These are phyloP conservation scores for Beauveria sp. DNA, from an alignment of 2,329 filamentous ascomycete species.

Conservation along the genomic window DNA sequence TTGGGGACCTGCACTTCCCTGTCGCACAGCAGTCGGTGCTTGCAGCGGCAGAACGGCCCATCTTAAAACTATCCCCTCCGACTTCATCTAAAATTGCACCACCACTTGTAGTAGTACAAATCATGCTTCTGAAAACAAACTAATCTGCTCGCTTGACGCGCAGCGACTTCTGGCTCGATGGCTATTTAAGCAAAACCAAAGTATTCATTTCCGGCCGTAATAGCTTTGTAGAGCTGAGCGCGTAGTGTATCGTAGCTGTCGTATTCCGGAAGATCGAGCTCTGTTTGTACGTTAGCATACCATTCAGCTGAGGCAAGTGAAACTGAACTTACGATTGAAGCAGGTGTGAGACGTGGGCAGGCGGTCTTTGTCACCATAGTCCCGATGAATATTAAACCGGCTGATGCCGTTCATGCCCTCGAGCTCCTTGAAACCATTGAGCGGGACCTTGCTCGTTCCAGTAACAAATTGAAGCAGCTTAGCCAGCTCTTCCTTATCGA, in stretches of 20 bases:
- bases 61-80: neutral
- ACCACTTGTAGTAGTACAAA: neutral
- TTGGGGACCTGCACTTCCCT: slow-evolving; percentile 18
- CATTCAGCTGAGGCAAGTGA: neutral
- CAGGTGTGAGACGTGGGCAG: slow-evolving; percentile 96
- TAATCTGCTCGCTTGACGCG: neutral
- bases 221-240: slow-evolving; percentile 84
- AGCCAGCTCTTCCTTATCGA: slow-evolving; percentile 97
- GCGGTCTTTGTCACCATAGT: slow-evolving; percentile 93
- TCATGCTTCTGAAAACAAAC: neutral
- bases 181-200: slow-evolving; percentile 71
- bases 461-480: slow-evolving; percentile 98
- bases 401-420: slow-evolving; percentile 99
- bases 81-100: neutral
- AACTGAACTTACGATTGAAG: slow-evolving; percentile 84
- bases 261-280: slow-evolving; percentile 97
- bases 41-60: neutral
- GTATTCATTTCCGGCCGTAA: slow-evolving; percentile 95
- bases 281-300: slow-evolving; percentile 42
- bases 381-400: slow-evolving; percentile 97
- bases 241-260: slow-evolving; percentile 90
- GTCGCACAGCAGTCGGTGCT: slow-evolving; percentile 46
- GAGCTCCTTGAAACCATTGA: slow-evolving; percentile 97
- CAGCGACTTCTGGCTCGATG: neutral
- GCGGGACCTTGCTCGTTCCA: slow-evolving; percentile 93